Evolutionary conservation across 257 asterid genomes (phyloP).

Genomic region (Nicotiana otophora): DNA sequence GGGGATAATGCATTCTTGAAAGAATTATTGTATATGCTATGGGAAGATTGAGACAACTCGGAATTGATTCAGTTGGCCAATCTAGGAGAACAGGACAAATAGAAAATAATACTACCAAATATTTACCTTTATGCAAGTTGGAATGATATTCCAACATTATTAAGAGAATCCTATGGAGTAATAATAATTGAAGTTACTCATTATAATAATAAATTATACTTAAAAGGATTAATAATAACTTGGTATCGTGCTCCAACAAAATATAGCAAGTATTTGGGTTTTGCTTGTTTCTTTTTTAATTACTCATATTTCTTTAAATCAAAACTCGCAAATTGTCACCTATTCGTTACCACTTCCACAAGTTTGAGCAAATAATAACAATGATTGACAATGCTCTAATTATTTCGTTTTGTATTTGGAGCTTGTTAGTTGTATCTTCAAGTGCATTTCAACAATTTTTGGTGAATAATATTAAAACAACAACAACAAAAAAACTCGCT

Average conservation of each 20-base stretch:
- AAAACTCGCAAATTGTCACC: background rate
- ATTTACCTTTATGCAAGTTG: slow-evolving; percentile 7
- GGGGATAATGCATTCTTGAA: slow-evolving; percentile 12
- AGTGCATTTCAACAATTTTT: background rate
- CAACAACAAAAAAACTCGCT: too few relatives aligned
- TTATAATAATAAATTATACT: background rate
- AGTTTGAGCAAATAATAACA: background rate
- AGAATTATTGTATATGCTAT: background rate
- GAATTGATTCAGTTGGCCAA: slow-evolving; percentile 8
- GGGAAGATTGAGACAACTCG: slow-evolving; percentile 16
- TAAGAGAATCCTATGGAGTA: slow-evolving; percentile 10
- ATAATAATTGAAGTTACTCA: slow-evolving; percentile 1
- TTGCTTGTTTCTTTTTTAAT: background rate
- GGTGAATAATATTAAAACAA: background rate
- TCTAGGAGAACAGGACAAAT: slow-evolving; percentile 17
- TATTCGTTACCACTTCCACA: background rate
- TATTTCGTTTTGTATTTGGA: background rate
- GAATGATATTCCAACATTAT: background rate
- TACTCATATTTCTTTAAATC: background rate
- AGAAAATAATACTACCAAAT: slow-evolving; percentile 2
- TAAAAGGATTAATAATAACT: background rate
- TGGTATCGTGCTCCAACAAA: background rate
- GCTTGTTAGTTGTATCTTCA: background rate
- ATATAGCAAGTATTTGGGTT: background rate
- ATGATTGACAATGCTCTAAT: background rate